Conservation (phyloP, 805 yeast genomes). For the Vanderwaltozyma polyspora region DNA sequence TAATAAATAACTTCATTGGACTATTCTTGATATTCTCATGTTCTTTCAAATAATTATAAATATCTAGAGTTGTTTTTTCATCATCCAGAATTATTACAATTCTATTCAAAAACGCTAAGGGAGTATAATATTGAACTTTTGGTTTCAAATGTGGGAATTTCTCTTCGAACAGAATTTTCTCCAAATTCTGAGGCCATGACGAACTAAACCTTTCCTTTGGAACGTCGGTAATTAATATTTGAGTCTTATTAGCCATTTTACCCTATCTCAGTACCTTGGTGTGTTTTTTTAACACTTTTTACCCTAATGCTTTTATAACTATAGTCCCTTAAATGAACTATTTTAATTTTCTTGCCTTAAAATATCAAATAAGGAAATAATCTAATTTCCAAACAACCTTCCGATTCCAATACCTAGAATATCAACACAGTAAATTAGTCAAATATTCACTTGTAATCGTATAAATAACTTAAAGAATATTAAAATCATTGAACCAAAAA, state of each 20-base stretch:
- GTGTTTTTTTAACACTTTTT: not conserved
- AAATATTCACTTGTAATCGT: too few species aligned
- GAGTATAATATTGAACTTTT: constrained; percentile 28
- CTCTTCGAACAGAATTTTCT: constrained; percentile 14
- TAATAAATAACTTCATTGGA: constrained; percentile 22
- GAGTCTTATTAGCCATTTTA: constrained; percentile 11
- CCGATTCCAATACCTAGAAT: too few species aligned
- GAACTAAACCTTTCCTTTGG: constrained; percentile 15
- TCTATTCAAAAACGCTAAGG: constrained; percentile 33
- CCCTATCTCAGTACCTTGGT: not conserved
- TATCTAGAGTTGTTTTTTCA: constrained; percentile 15
- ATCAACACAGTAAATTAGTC: too few species aligned
- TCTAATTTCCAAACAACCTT: too few species aligned
- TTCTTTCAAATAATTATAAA: constrained; percentile 13
- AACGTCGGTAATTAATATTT: constrained; percentile 25
- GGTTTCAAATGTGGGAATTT: constrained; percentile 16
- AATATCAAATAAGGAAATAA: too few species aligned
- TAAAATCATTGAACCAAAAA: too few species aligned
- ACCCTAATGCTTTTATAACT: too few species aligned
- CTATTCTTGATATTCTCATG: constrained; percentile 4
- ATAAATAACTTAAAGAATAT: too few species aligned
- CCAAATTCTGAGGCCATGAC: constrained; percentile 20
- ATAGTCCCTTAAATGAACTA: too few species aligned
- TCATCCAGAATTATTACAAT: constrained; percentile 29
- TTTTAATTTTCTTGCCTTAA: too few species aligned